Percentiles rank a stretch among this genome's conserved stretches.
These are phyloP conservation scores for Trypanosoma cruzi DNA, from an alignment of 208 protist species.

Conservation along the genomic window DNA sequence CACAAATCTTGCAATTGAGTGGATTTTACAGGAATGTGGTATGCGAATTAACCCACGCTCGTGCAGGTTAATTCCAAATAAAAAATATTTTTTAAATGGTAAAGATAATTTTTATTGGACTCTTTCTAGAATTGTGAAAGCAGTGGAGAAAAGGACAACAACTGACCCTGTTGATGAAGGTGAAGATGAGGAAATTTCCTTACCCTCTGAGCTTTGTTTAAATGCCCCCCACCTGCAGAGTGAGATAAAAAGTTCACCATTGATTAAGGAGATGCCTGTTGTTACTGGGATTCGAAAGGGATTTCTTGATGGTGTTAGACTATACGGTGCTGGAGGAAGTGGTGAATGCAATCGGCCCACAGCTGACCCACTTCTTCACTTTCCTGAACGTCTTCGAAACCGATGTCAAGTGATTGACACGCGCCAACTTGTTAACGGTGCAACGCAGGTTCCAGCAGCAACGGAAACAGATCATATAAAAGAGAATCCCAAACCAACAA, in stretches of 20 bases:
- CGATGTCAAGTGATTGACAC: conserved; percentile 83
- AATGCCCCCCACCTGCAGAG: conserved; percentile 5
- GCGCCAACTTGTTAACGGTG: conserved; percentile 14
- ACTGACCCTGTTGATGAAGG: not conserved
- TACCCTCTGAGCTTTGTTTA: conserved; percentile 21
- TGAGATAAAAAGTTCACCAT: conserved; percentile 29
- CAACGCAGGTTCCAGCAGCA: not conserved
- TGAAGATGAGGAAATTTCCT: not conserved
- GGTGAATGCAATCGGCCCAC: conserved; percentile 52
- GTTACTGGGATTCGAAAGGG: conserved; percentile 68
- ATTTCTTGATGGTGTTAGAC: conserved; percentile 48
- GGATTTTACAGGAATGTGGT: conserved; percentile 79
- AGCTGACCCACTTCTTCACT: conserved; percentile 64
- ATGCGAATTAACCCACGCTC: conserved; percentile 38
- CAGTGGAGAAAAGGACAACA: conserved; percentile 29
- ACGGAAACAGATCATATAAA: not conserved
- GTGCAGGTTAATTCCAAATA: conserved; percentile 46
- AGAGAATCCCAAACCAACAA: not conserved
- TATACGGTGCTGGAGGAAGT: conserved; percentile 69
- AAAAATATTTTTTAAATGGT: conserved; percentile 37
- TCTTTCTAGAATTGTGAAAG: conserved; percentile 25
- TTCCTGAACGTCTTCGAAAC: conserved; percentile 68
- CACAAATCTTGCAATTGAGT: conserved; percentile 64
- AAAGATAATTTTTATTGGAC: conserved; percentile 10
- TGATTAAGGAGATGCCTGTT: conserved; percentile 62